Conservation (phyloP, 1,139 yeast species). For the Taphrina pruni region DNA sequence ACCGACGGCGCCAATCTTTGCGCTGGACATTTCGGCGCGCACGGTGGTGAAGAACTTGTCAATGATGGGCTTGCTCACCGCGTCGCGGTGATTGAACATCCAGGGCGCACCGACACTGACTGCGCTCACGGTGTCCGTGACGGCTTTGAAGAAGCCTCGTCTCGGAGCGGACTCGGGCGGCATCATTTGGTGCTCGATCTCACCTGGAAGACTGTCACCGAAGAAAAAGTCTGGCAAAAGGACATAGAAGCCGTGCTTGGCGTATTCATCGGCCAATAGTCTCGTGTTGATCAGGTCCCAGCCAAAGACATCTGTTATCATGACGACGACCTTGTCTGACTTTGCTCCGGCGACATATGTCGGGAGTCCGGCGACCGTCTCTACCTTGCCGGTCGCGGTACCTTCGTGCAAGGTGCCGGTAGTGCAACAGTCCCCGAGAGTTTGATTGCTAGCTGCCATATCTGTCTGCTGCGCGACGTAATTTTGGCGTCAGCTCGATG, state of each 20-base stretch:
- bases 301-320: constrained; percentile 45
- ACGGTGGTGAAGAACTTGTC: constrained; percentile 24
- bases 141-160: constrained; percentile 24
- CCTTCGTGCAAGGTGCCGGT: constrained; percentile 44
- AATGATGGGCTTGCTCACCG: constrained; percentile 32
- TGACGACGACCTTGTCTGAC: constrained; percentile 40
- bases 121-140: constrained; percentile 19
- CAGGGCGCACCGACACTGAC: constrained; percentile 22
- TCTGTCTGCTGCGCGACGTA: neutral
- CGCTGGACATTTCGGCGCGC: constrained; percentile 12
- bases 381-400: constrained; percentile 40
- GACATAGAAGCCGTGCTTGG: constrained; percentile 40
- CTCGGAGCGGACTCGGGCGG: constrained; percentile 30
- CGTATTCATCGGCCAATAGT: constrained; percentile 44
- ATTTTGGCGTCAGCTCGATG: too few species aligned
- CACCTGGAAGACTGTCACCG: constrained; percentile 24
- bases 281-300: constrained; percentile 43
- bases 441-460: constrained; percentile 10
- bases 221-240: constrained; percentile 43
- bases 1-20: constrained; percentile 42
- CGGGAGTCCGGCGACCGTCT: constrained; percentile 31
- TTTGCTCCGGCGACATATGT: constrained; percentile 40
- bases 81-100: constrained; percentile 36
- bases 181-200: constrained; percentile 11
- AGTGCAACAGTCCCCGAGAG: constrained; percentile 31